A percentile compares a stretch with the other conserved stretches of the same genome.
phyloP scores from a whole-genome alignment of 768 basidiomycete genomes.

The Hebeloma cylindrosporum region DNA sequence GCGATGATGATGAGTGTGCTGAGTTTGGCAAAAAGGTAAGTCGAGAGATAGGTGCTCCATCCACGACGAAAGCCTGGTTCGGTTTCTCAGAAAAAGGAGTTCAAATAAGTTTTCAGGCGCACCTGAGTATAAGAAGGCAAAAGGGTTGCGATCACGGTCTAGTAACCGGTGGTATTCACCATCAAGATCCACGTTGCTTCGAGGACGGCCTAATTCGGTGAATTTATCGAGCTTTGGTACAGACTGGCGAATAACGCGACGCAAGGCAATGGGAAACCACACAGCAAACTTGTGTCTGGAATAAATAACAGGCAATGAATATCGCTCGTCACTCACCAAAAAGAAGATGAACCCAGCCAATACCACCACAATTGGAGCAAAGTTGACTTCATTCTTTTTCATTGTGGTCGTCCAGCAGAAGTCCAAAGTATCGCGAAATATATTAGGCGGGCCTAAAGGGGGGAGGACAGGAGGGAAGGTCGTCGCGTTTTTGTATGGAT shows the following conservation, averaged over 20 bases:
- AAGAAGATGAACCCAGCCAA: constrained; percentile 51
- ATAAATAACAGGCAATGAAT: not conserved
- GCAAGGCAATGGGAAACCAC: constrained; percentile 69
- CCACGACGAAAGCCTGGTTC: constrained; percentile 61
- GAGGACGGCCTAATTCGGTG: constrained; percentile 67
- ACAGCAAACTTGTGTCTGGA: constrained; percentile 50
- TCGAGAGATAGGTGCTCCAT: constrained; percentile 67
- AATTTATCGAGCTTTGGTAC: constrained; percentile 66
- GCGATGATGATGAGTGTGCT: constrained; percentile 64
- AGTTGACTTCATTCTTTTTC: constrained; percentile 67
- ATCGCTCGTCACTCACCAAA: constrained; percentile 51
- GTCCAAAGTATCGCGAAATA: constrained; percentile 62
- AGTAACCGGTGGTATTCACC: constrained; percentile 70
- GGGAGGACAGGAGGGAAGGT: constrained; percentile 46
- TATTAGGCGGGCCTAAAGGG: constrained; percentile 54
- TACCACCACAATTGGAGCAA: constrained; percentile 61
- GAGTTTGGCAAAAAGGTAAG: constrained; percentile 70
- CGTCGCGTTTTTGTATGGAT: constrained; percentile 64
- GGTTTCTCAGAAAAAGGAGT: constrained; percentile 8
- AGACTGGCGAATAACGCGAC: constrained; percentile 51
- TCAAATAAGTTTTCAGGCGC: constrained; percentile 17
- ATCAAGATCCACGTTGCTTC: constrained; percentile 59
- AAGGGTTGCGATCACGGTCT: constrained; percentile 61
- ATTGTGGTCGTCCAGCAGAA: constrained; percentile 83
- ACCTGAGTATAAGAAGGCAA: constrained; percentile 72